Base-by-base conservation (phyloP, 441 rosid genomes). In the Populus hybrid region DNA sequence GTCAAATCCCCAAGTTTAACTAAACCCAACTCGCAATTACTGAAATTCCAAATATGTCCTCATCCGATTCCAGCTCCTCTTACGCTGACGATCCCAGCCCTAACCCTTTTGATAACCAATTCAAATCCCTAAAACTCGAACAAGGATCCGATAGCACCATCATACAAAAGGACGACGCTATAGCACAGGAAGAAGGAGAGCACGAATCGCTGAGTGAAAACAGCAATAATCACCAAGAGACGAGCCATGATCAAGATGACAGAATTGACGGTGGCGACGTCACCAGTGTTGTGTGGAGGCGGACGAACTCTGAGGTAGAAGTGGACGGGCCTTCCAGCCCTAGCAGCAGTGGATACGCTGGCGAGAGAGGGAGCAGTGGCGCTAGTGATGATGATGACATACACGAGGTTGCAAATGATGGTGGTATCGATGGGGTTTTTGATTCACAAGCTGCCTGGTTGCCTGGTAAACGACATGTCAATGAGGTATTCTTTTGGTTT, bases 311-410 rank as follows among this genome's bases (percentile, higher is more conserved):
- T 76, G 94, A 84, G 79, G 53, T 82, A 40, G 93, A 90, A 82
- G 87, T 87, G 70, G 95, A 87, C 26, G 89, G 86, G 69, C 92
- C 89, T 66, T 81, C 86, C 53, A 94, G 97, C 78, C 95, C 99
- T 21, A 90, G 94, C 69, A 95, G 97, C 76, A 94, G 99, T 59
- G 98, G 98, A 18, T 95, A 95, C 72, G 99, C 92, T 6, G 97
- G 95, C 29, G 99, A 89, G 87, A 90, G 97, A 88, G 98, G 97
- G 65, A 95, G 89, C 36, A 88, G 97, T 76, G 86, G 92, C 75
- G 88, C 86, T 65, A 73, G 75, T 72, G 89, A 83, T 6, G 95
- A 90, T 35, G 93, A 83, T 77, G 97, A 88, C 83, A 92, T 94
- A 79, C 87, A 83, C 77, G 94, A 88, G 89, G 83, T 80, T 69